Base-by-base conservation (phyloP, 129 eudicot species). In the Chrysanthemum makinoi region DNA sequence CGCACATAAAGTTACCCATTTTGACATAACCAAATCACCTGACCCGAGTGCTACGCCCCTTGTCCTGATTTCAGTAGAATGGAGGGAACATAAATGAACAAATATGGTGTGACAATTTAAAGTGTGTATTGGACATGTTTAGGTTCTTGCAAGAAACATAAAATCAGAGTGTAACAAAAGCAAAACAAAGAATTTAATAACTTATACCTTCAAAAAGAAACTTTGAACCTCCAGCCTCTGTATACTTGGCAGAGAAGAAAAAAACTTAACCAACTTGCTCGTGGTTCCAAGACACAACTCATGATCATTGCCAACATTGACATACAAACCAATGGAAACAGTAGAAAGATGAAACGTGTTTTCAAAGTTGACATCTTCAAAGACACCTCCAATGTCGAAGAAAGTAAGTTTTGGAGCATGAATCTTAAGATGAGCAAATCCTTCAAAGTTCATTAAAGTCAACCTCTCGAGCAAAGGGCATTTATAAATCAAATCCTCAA, bases 391-490 rank as follows among this genome's bases (percentile, higher is more conserved):
- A 64, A 89, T 81, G 66, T 92, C 95, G 55, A 92, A 89, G 79
- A 89, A 92, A n/a, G 81, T 86, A 66, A 92, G 95, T 81, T 92
- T 89, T 6, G 96, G 98, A n/a, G 98, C 91, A 68, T 80, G 86
- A 51, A 92, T 83, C 22, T 85, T 89, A 19, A 89, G 91, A 76
- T 71, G 73, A 0, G 79, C 73, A 67, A 92, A 92, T 43, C 96
- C 98, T 22, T 89, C 98, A 83, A 86, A 89, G 75, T 89, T 92
- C 96, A 89, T 89, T 77, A 92, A 76, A 11, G 91, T 89, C 75
- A 91, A 80, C 49, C 94, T 77, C 82, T 92, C 98, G 15, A 92
- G 88, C 50, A 89, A 67, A 14, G 91, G 85, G 56, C 98, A 92
- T 49, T 66, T 77, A 30, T 80, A 83, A 57, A 92, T 83, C 75